Evolutionary conservation across 345 rosid species (phyloP), one percentile per base, ranked within the genome.

Genomic region (Noccaea bulbosa): DNA sequence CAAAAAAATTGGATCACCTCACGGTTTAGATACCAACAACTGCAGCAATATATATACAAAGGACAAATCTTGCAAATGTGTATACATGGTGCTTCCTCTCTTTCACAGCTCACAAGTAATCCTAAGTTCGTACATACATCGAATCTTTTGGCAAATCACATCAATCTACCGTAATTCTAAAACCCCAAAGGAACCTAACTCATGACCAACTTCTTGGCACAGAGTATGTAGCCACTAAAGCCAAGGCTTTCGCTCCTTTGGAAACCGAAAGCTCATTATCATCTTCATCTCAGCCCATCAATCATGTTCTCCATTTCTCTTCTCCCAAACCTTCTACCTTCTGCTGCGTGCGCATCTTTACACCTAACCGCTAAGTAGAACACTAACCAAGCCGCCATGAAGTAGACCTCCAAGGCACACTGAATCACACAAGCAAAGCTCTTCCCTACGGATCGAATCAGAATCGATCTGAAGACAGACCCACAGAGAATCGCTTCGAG

Each of bases 331-430:
- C 91, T 84, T 72, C 89, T 85, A 46, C 91, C 92, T 40, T 83
- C 86, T n/a, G 77, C 34, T n/a, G 77, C 34, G 54, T 76, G 77
- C 39, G 94, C 96, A 67, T 90, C 94, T 80, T 79, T 86, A 79
- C 83, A 84, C 74, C 90, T 85, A 39, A 83, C 87, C 22, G 85
- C 86, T 40, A 93, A 80, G 84, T 90, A 90, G 67, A 86, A 93
- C 69, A 87, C 78, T 78, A 90, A 79, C 98, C 98, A 93, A 30
- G 87, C 97, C 55, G 87, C 83, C 96, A 84, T 88, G 77, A 93
- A 91, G 59, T 85, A 93, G 69, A 93, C 91, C 78, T 93, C 98
- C 76, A 88, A 47, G 27, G 71, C 75, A 15, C 97, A 86, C 72
- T 93, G 98, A n/a, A 88, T 40, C 65, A 83, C 58, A 0, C 83